Percentiles rank a stretch among this genome's conserved stretches.
Evolutionary conservation across 75 land plant species (phyloP).

Genomic region (Selaginella tamariscina): DNA sequence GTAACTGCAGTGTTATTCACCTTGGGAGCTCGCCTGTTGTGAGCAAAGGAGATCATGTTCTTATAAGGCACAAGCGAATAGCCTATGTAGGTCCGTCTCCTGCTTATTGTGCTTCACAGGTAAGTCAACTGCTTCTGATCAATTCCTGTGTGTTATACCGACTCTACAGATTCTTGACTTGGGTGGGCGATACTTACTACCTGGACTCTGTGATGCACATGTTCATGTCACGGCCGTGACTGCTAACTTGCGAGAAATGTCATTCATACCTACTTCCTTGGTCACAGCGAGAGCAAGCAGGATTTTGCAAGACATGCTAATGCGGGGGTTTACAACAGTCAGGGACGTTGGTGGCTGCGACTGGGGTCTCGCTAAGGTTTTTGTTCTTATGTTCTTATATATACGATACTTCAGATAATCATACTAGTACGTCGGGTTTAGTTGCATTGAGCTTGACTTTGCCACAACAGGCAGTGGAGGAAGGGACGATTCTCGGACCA

Average conservation of each 20-base stretch:
- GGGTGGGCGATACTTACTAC: slow-evolving; percentile 18
- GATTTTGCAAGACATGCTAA: slow-evolving; percentile 17
- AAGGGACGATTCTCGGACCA: slow-evolving; percentile 23
- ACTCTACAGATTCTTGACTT: slow-evolving; percentile 17
- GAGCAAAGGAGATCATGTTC: slow-evolving; percentile 12
- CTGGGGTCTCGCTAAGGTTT: slow-evolving; percentile 33
- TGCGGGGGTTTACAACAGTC: slow-evolving; percentile 33
- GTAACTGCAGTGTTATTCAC: slow-evolving; percentile 16
- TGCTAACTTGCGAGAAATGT: slow-evolving; percentile 24
- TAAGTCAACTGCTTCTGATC: background rate
- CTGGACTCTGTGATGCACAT: slow-evolving; percentile 33
- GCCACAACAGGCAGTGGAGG: slow-evolving; percentile 20
- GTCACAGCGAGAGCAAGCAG: slow-evolving; percentile 22
- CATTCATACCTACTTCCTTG: slow-evolving; percentile 18
- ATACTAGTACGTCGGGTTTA: background rate
- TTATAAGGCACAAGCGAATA: slow-evolving; percentile 18
- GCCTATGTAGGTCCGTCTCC: slow-evolving; percentile 15
- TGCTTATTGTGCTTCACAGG: slow-evolving; percentile 14
- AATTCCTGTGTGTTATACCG: too few species aligned
- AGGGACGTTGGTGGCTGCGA: slow-evolving; percentile 30
- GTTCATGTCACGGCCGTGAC: slow-evolving; percentile 29
- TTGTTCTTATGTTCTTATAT: background rate
- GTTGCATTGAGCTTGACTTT: background rate
- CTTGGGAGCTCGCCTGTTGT: background rate
- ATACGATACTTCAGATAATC: background rate